phyloP scores from a whole-genome alignment of 208 protist genomes.

The Zelonia costaricensis region DNA sequence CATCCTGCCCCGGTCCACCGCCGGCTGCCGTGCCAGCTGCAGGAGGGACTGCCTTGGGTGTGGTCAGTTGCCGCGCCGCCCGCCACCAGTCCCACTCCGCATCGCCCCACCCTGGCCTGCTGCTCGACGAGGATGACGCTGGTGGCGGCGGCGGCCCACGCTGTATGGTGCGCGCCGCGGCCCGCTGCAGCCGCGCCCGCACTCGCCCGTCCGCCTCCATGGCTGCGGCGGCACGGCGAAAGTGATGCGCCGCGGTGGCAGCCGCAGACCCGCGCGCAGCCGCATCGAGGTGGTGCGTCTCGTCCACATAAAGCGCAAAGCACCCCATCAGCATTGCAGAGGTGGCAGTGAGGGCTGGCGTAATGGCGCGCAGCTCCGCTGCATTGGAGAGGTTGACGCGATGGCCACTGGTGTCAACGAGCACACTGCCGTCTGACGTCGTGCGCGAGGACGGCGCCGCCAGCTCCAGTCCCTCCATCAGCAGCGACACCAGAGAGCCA shows the following conservation, averaged over 20 bases:
- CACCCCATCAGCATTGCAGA: slow-evolving; percentile 28
- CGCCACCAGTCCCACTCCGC: slow-evolving; percentile 17
- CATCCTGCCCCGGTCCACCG: neutral
- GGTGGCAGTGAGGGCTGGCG: slow-evolving; percentile 24
- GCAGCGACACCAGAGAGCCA: slow-evolving; percentile 13
- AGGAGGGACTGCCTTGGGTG: slow-evolving; percentile 1
- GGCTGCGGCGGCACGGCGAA: neutral
- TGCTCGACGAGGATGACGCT: no score
- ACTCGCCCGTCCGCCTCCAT: slow-evolving; percentile 9
- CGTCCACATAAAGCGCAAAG: slow-evolving; percentile 25
- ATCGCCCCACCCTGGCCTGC: no score
- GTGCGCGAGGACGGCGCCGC: slow-evolving; percentile 1
- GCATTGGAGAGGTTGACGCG: slow-evolving; percentile 1
- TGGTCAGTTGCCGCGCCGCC: slow-evolving; percentile 7
- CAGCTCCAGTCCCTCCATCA: slow-evolving; percentile 27
- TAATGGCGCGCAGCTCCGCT: slow-evolving; percentile 12
- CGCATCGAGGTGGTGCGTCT: slow-evolving; percentile 5
- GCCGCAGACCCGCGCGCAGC: slow-evolving; percentile 2
- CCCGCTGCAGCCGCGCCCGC: slow-evolving; percentile 11
- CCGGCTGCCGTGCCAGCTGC: neutral
- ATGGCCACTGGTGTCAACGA: slow-evolving; percentile 10
- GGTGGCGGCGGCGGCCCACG: no score
- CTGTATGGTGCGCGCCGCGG: slow-evolving; percentile 10
- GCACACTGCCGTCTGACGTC: neutral
- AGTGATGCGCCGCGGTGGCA: slow-evolving; percentile 6